phyloP scores from a whole-genome alignment of 2,329 filamentous ascomycete species.

The Metarhizium anisopliae region DNA sequence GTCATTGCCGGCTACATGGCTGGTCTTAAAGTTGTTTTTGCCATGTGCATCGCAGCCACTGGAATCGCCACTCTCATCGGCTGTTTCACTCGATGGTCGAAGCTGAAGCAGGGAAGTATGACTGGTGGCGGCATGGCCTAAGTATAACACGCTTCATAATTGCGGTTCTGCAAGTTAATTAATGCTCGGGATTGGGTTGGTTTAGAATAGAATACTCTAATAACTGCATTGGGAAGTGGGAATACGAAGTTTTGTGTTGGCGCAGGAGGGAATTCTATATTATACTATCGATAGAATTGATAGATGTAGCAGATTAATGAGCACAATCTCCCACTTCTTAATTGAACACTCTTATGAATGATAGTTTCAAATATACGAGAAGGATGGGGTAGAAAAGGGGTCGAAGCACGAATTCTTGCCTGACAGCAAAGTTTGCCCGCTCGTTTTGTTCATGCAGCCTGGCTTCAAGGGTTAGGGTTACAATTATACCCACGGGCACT shows the following conservation, averaged over 20 bases:
- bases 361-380: too few relatives aligned
- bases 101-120: constrained; percentile 22
- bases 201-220: background rate
- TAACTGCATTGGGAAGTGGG: background rate
- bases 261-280: too few relatives aligned
- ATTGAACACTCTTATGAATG: too few relatives aligned
- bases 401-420: too few relatives aligned
- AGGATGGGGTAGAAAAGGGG: too few relatives aligned
- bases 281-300: too few relatives aligned
- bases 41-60: constrained; percentile 42
- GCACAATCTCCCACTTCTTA: too few relatives aligned
- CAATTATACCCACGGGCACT: too few relatives aligned
- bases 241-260: background rate
- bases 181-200: background rate
- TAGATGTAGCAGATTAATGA: too few relatives aligned
- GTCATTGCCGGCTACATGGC: constrained; percentile 55
- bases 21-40: constrained; percentile 54
- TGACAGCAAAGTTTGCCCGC: too few relatives aligned
- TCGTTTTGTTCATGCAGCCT: background rate
- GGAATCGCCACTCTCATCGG: constrained; percentile 28
- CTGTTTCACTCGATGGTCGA: constrained; percentile 28
- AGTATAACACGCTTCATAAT: background rate
- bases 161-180: background rate
- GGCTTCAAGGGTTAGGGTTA: too few relatives aligned
- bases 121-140: constrained; percentile 22